Base-by-base conservation (phyloP, 23 red algal species). In the Gracilariopsis chorda region DNA sequence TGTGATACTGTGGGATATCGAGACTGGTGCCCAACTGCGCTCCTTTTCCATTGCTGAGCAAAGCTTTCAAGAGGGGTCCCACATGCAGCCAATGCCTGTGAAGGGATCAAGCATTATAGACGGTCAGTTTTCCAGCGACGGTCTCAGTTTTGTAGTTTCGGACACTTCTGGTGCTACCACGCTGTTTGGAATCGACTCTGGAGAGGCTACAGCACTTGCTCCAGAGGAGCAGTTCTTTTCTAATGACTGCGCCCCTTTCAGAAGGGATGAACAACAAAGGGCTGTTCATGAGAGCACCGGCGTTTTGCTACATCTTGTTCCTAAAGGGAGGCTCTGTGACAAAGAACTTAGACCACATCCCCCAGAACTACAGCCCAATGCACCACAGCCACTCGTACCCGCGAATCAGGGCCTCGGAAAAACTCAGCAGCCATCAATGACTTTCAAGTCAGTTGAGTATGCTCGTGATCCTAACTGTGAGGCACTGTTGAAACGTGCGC, bases 201-300 rank as follows among this genome's bases (percentile, higher is more conserved):
- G 82, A 36, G 95, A 87, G 51, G 55, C 70, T 17, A 95, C 70
- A 52, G 83, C 82, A 8, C 43, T 90, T 36, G 95, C 95, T 7
- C 95, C 95, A 10, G 84, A 90, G 69, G 86, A 97, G 81, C 95
- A 97, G 69, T 97, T 97, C 75, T 97, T 97, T 51, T 48, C 85
- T 7, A 52, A 48, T 48, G 95, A 97, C 43, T 78, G 51, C 33
- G 16, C 75, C 28, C 62, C 87, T 17, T 68, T 75, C 58, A 39
- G 52, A 47, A 41, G 82, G 2, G 95, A 97, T 73, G 62, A 40
- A 34, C 9, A 86, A 21, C 55, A 83, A 37, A 62, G 71, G 7
- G 68, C 86, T 25, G 53, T 93, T 7, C 80, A 92, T 75, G 83
- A 80, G 49, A 51, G 30, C 36, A 88, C 87, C 33, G 74, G 88